Base-by-base conservation (phyloP, 345 rosid genomes). In the Lepidium aucheri region DNA sequence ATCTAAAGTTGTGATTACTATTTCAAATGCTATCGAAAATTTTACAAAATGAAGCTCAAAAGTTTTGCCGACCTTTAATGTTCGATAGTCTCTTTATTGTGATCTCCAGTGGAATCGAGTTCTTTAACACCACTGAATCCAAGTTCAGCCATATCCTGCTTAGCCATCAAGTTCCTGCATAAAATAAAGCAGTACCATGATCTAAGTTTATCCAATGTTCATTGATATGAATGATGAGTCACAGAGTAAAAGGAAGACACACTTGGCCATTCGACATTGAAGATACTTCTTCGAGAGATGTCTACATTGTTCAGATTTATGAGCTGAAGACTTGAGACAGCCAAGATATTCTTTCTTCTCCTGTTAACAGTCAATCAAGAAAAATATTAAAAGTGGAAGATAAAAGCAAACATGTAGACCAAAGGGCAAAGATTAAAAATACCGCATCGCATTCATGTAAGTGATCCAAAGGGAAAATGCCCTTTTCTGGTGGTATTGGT, bases 401-500 rank as follows among this genome's bases (percentile, higher is more conserved):
- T 17, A 63, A 28, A 63, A 70, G n/a, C 10, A 50, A 36, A 46
- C 10, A 47, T 42, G 10, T 14, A 44, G 2, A 58, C 3, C 1
- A 46, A 46, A 65, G 41, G 4, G 1, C n/a, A 30, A 24, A 38
- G 8, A 66, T 17, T 54, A 62, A 35, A 15, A 13, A 13, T 77
- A 94, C 97, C 88, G 65, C 15, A 72, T 94, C 99, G 49, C 97
- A 94, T 74, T 85, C 79, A 67, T 87, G 96, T 79, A 84, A 49
- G 61, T 94, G 95, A 75, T 94, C 99, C 80, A 94, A 77, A 59
- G 96, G 99, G 73, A 94, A 90, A 67, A 90, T 69, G 65, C 97
- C 99, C 54, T 94, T 90, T 58, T 90, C 97, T 2, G 99, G 97
- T 13, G 99, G 97, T 51, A 88, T 90, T 0, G 99, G 96, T 39